Conservation (phyloP, 306 rosid genomes). For the Quercus mongolica region DNA sequence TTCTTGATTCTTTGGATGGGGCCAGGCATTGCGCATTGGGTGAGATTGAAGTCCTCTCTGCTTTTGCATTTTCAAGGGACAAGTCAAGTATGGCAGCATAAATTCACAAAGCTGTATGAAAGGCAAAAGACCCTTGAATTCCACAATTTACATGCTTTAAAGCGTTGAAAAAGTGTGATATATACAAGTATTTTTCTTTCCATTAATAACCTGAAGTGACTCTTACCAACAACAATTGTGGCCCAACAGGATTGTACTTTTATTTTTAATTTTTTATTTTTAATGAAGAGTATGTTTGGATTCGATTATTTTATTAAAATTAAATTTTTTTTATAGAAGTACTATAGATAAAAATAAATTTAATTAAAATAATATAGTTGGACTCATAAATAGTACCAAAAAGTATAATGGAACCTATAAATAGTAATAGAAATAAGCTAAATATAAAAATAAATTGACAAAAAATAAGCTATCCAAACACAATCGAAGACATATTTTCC, state of each 20-base stretch:
- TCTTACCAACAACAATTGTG: not conserved
- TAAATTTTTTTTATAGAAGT: no score
- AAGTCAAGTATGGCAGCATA: not conserved
- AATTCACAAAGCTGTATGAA: no score
- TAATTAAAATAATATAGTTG: no score
- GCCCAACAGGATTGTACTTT: no score
- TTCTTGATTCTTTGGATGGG: not conserved
- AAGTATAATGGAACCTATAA: fast-evolving
- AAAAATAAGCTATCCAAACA: no score
- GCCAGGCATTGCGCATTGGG: not conserved
- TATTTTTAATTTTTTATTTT: not conserved
- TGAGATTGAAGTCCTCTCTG: not conserved
- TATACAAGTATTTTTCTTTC: not conserved
- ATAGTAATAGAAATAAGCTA: no score
- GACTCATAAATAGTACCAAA: fast-evolving
- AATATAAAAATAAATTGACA: no score
- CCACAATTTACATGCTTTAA: no score
- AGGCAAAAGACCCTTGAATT: no score
- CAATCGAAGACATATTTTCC: no score
- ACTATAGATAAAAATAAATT: fast-evolving
- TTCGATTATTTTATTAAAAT: fast-evolving
- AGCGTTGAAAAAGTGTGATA: not conserved
- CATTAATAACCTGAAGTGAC: not conserved
- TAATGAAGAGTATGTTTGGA: no score
- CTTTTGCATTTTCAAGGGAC: not conserved